Evolutionary conservation across 1,284 basidiomycete species (phyloP), one percentile per base, ranked within the genome.

Genomic region (Schizophyllum amplum): DNA sequence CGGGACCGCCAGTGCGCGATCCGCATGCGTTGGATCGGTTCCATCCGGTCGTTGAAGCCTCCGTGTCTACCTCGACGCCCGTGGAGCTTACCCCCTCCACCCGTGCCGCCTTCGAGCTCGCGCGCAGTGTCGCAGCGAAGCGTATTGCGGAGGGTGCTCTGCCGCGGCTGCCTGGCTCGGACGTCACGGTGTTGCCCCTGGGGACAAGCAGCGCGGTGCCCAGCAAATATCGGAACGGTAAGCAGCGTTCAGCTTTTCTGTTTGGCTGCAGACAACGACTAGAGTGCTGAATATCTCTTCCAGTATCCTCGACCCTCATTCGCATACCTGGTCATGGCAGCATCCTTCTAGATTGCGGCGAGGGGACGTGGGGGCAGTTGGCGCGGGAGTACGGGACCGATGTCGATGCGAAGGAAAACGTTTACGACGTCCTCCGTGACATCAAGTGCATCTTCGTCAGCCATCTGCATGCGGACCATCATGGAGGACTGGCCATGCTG

Each of bases 381-480:
- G 77, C 78, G 4, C 81, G 96, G 9, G 80, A 86, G 52, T 96
- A 87, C 63, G 94, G 94, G 0, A 69, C 75, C n/a, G 74, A 81
- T 15, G 69, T 67, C 4, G 58, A 68, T n/a, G 65, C 67, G 17
- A 59, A 69, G 1, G 65, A 66, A 15, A 77, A 75, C 56, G 81
- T 79, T 0, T 80, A 79, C 75, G 67, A 81, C n/a, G 75, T 87
- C 11, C 72, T 96, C 57, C 75, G 83, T n/a, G 75, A 88, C 53
- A 69, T 96, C 26, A 86, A 82, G 61, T 82, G 92, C 66, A 79
- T 98, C 25, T 98, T 88, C 69, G 77, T 97, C 62, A 94, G 90
- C 62, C 96, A 98, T 68, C 81, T 90, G 65, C 95, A 98, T 66
- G 95, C 82, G 0, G 96, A 98, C 68, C 95, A 98, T 69, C 95